phyloP scores from a whole-genome alignment of 257 asterid species.

The Craterostigma plantagineum region DNA sequence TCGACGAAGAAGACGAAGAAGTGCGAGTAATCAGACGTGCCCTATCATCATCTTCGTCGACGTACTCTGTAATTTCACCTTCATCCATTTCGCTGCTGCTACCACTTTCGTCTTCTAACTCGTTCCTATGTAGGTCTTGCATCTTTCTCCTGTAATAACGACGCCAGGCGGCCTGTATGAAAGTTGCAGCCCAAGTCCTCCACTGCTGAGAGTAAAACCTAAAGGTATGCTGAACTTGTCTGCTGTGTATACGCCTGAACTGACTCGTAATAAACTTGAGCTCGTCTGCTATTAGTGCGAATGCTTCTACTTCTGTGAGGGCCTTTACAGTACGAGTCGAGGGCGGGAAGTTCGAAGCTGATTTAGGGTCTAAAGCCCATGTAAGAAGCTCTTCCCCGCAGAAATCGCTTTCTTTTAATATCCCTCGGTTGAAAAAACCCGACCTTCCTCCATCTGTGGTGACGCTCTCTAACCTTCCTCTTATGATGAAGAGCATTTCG shows the following conservation, averaged over 20 bases:
- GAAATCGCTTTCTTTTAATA: conserved; percentile 66
- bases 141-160: conserved; percentile 49
- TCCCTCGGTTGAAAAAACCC: conserved; percentile 82
- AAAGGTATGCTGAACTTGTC: conserved; percentile 95
- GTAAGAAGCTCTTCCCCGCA: conserved; percentile 98
- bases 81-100: conserved; percentile 9
- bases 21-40: conserved; percentile 15
- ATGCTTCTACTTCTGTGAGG: conserved; percentile 85
- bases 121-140: conserved; percentile 28
- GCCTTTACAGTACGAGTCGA: conserved; percentile 91
- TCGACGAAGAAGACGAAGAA: conserved; percentile 13
- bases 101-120: conserved; percentile 21
- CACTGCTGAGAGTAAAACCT: conserved; percentile 94
- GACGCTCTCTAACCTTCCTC: conserved; percentile 84
- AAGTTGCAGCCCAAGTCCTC: conserved; percentile 98
- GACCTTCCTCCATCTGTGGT: conserved; percentile 98
- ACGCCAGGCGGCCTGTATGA: conserved; percentile 94
- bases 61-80: conserved; percentile 11
- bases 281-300: conserved; percentile 81
- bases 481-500: conserved; percentile 86
- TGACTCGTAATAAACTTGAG: conserved; percentile 75
- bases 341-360: conserved; percentile 75
- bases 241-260: conserved; percentile 76
- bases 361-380: conserved; percentile 90
- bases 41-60: not conserved